phyloP scores from a whole-genome alignment of 495 filamentous ascomycete genomes.

The Glarea lozoyensis region DNA sequence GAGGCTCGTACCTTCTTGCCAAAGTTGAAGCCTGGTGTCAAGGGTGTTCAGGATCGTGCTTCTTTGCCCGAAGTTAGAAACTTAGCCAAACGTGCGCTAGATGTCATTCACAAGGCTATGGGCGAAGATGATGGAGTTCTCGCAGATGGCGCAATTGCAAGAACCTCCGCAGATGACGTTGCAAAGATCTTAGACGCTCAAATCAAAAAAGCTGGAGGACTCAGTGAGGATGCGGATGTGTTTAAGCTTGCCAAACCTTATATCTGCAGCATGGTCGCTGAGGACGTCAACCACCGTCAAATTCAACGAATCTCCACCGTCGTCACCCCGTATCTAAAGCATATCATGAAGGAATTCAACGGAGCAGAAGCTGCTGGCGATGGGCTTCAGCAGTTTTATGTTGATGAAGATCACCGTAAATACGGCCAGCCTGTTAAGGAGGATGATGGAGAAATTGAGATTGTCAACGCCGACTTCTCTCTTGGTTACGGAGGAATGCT shows the following conservation, averaged over 20 bases:
- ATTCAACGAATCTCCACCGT: conserved; percentile 57
- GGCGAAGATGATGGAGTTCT: conserved; percentile 51
- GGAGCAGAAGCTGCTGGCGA: conserved; percentile 52
- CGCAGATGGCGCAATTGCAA: conserved; percentile 50
- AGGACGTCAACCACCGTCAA: conserved; percentile 80
- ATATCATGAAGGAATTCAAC: conserved; percentile 49
- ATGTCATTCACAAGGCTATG: conserved; percentile 94
- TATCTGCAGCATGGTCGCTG: conserved; percentile 77
- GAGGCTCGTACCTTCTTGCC: conserved; percentile 95
- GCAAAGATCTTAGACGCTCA: conserved; percentile 62
- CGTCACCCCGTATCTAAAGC: conserved; percentile 65
- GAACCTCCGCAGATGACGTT: conserved; percentile 68
- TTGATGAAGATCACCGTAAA: conserved; percentile 77
- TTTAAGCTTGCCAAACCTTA: conserved; percentile 64
- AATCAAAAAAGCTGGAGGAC: conserved; percentile 58
- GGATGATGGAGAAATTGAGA: conserved; percentile 77
- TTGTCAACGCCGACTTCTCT: conserved; percentile 97
- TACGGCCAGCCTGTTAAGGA: conserved; percentile 77
- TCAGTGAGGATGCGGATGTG: conserved; percentile 52
- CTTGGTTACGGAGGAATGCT: conserved; percentile 98
- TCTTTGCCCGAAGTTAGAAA: conserved; percentile 93
- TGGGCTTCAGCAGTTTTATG: conserved; percentile 58
- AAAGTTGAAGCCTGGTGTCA: conserved; percentile 89
- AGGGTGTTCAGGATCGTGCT: conserved; percentile 76
- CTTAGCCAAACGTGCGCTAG: conserved; percentile 71